Conservation (phyloP, 176 grass and related monocot species). For the Rhynchospora breviuscula region DNA sequence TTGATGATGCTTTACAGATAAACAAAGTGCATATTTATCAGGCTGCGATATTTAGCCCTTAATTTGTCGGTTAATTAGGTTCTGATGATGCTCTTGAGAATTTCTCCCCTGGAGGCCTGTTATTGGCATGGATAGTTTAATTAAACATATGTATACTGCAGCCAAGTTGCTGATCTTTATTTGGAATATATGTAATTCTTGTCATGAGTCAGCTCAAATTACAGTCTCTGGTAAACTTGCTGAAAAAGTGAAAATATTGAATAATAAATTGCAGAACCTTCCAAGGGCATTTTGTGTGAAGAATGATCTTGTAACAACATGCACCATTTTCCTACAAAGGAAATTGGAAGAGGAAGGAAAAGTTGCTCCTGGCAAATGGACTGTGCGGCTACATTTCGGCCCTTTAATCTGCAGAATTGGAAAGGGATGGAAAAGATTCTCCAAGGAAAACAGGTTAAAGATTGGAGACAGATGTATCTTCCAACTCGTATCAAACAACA, state of each 20-base stretch:
- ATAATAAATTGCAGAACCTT: not conserved
- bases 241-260: not conserved
- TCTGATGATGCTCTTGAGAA: no score
- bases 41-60: no score
- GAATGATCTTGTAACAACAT: not conserved
- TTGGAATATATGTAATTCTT: not conserved
- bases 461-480: constrained; percentile 4
- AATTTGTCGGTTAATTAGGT: no score
- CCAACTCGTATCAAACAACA: not conserved
- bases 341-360: constrained; percentile 2
- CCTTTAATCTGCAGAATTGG: not conserved
- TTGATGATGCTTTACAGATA: no score
- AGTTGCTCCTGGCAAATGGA: not conserved
- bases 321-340: constrained; percentile 8
- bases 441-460: not conserved
- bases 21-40: no score
- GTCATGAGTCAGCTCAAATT: not conserved
- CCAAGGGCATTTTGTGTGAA: constrained; percentile 6
- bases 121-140: not conserved
- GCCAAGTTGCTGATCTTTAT: not conserved
- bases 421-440: constrained; percentile 6
- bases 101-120: not conserved
- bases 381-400: not conserved
- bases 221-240: not conserved
- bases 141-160: not conserved